Evolutionary conservation across 148 eudicot species (phyloP), one percentile per base, ranked within the genome.

Genomic region (Limonium bicolor): DNA sequence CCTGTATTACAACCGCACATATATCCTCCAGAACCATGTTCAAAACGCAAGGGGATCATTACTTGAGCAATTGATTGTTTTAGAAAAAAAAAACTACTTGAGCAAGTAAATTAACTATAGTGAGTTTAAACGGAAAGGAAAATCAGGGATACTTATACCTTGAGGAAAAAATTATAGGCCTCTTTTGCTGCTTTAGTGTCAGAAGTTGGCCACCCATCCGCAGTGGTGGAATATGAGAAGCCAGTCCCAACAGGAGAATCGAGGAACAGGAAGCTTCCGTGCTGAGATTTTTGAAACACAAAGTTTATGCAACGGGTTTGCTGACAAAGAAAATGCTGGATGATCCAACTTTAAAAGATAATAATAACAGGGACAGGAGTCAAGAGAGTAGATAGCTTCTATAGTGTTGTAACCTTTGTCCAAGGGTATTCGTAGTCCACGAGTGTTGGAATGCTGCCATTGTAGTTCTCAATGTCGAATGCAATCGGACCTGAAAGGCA

Each of bases 191-290:
- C 53, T 57, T 53, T 50, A 1, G 67, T 49, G 51, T 65, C 76
- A 4, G 67, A 61, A 36, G 46, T 65, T 0, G 39, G 47, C 71
- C 71, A 70, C 24, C 76, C 71, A 16, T 61, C 64, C 4, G 11
- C 25, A 19, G 68, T 70, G 20, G 22, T 61, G 35, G 76, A 70
- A 23, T 70, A 70, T 14, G 76, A 70, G 49, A 70, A 70, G 32
- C 76, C 76, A 26, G 76, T 70, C 35, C 76, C 76, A 8, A 62
- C 76, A 0, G 76, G 68, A 11, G 71, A 49, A 19, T 70, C 76
- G 11, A 70, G 38, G 37, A 65, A 70, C n/a, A 70, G 42, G 35
- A 64, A 59, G 74, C 74, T 69, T 16, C 69, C 66, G 29, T 51
- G 28, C 74, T 69, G 56, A 30, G n/a, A n/a, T n/a, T n/a, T n/a